phyloP scores from a whole-genome alignment of 164 flowering plant genomes.

The Tetracentron sinense region DNA sequence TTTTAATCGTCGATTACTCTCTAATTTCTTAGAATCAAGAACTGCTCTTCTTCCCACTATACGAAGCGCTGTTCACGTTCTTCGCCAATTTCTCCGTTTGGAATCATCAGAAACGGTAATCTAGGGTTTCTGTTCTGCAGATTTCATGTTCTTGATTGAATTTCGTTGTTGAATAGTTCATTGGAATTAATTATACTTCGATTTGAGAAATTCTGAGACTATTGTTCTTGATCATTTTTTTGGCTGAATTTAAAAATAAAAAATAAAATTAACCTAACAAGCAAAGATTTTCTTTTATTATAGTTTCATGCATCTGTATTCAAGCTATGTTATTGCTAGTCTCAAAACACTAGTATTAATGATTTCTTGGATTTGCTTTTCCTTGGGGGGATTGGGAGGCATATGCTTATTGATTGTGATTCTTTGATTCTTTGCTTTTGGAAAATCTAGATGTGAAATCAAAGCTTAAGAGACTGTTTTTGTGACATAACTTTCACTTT shows the following conservation, averaged over 20 bases:
- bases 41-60: not conserved
- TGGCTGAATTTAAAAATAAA: no score
- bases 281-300: no score
- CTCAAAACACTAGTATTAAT: no score
- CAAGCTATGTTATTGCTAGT: no score
- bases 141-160: not conserved
- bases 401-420: not conserved
- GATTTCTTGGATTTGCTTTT: no score
- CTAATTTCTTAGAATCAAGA: not conserved
- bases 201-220: not conserved
- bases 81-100: not conserved
- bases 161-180: not conserved
- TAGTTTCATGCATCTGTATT: no score
- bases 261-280: no score
- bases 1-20: not conserved
- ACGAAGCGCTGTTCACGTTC: not conserved
- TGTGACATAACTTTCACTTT: not conserved
- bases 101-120: not conserved
- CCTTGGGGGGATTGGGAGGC: no score
- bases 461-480: not conserved
- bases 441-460: not conserved
- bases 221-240: not conserved
- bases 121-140: not conserved
- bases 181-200: no score
- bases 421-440: not conserved